Percentiles rank a stretch among this genome's conserved stretches.
Conservation (phyloP, 176 grass and related monocot genomes). For the Triticum monococcum region DNA sequence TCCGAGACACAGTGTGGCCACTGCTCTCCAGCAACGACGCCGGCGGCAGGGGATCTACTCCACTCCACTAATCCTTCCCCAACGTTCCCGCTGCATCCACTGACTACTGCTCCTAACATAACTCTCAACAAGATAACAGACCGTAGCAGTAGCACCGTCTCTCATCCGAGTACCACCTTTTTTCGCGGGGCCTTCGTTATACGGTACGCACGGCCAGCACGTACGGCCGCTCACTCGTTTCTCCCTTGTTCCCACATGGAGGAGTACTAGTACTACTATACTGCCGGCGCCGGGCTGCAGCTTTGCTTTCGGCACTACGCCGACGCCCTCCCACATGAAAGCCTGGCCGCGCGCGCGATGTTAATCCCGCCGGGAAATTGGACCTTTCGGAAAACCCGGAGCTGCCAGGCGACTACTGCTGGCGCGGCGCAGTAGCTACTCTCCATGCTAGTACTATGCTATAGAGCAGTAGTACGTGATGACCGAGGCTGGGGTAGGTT, state of each 20-base stretch:
- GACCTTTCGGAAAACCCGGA: conserved; percentile 46
- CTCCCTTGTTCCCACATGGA: background rate
- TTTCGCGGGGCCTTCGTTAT: background rate
- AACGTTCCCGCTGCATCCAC: background rate
- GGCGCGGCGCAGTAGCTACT: background rate
- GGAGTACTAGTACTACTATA: background rate
- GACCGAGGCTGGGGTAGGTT: conserved; percentile 14
- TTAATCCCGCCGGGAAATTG: conserved; percentile 15
- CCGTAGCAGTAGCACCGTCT: no score
- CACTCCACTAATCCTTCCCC: background rate
- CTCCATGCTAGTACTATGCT: no score
- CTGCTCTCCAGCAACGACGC: background rate
- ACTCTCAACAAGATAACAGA: background rate
- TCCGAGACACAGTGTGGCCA: background rate
- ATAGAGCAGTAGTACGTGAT: background rate
- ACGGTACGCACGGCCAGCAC: background rate
- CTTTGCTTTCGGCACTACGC: background rate
- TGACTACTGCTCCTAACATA: background rate
- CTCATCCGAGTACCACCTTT: no score
- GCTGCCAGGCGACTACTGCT: background rate
- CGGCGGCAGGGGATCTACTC: background rate
- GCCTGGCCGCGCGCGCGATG: background rate
- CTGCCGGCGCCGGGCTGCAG: no score
- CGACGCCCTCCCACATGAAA: conserved; percentile 6
- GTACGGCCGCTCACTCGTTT: background rate